Evolutionary conservation across 441 rosid genomes (phyloP).

Genomic region (Iberis amara): DNA sequence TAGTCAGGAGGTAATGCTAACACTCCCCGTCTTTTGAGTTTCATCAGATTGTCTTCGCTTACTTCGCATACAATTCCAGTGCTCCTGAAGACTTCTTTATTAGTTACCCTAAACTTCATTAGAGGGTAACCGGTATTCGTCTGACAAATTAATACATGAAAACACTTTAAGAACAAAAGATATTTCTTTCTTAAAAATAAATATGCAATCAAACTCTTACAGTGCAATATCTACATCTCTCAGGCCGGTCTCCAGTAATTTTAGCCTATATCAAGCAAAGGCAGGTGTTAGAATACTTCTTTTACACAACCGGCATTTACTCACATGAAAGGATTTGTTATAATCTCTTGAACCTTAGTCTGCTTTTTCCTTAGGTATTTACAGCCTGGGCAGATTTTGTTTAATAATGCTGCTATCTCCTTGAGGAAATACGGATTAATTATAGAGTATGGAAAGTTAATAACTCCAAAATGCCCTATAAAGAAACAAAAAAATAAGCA

Average conservation of each 20-base stretch:
- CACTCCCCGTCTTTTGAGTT: constrained; percentile 35
- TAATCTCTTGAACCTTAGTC: constrained; percentile 54
- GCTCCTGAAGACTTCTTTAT: constrained; percentile 54
- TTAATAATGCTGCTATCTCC: constrained; percentile 61
- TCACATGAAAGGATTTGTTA: not conserved
- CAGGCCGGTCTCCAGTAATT: constrained; percentile 37
- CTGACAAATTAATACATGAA: constrained; percentile 32
- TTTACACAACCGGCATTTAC: not conserved
- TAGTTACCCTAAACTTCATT: constrained; percentile 67
- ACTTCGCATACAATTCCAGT: constrained; percentile 63
- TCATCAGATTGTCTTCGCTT: constrained; percentile 36
- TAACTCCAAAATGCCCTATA: constrained; percentile 78
- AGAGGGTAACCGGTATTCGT: constrained; percentile 63
- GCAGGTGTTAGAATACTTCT: not conserved
- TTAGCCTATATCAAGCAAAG: constrained; percentile 46
- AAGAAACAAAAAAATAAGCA: constrained; percentile 17
- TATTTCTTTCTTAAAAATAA: not conserved
- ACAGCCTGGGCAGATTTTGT: constrained; percentile 85
- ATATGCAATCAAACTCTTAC: constrained; percentile 42
- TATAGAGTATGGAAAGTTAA: constrained; percentile 51
- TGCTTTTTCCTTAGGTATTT: constrained; percentile 57
- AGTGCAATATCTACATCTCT: constrained; percentile 73
- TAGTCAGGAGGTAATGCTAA: constrained; percentile 55
- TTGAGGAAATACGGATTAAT: constrained; percentile 70
- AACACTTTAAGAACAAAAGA: constrained; percentile 19